phyloP scores from a whole-genome alignment of 2,329 filamentous ascomycete genomes.

The Monosporascus sp. region DNA sequence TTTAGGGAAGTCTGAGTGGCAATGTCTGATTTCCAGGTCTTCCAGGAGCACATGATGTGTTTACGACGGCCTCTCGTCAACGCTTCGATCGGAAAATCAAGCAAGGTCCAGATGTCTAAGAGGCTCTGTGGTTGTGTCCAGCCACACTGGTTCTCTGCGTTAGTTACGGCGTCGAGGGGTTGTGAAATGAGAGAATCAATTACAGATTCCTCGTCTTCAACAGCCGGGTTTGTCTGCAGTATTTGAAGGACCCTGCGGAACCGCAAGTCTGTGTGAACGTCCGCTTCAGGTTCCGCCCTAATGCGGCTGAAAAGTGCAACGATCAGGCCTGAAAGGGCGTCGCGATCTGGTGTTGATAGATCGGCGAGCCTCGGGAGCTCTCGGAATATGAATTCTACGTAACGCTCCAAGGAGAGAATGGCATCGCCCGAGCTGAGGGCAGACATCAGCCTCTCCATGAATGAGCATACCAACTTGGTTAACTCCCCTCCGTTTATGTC shows the following conservation, averaged over 20 bases:
- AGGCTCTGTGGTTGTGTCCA: constrained; percentile 20
- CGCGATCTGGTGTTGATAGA: constrained; percentile 14
- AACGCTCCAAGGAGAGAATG: constrained; percentile 9
- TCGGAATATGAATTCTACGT: constrained; percentile 20
- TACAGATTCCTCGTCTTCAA: constrained; percentile 21
- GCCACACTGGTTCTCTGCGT: constrained; percentile 11
- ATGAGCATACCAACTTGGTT: constrained; percentile 16
- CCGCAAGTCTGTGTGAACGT: constrained; percentile 2
- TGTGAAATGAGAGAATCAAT: constrained; percentile 20
- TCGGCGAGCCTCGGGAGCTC: constrained; percentile 19
- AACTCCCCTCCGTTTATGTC: constrained; percentile 21
- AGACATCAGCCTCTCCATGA: constrained; percentile 16
- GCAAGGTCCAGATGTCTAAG: constrained; percentile 15
- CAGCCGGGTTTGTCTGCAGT: constrained; percentile 20
- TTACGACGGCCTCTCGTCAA: constrained; percentile 27
- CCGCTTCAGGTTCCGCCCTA: constrained; percentile 5
- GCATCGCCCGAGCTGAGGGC: constrained; percentile 10
- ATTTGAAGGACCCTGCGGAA: constrained; percentile 8
- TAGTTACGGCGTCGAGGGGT: constrained; percentile 18
- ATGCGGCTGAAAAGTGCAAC: constrained; percentile 16
- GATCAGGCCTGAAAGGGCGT: constrained; percentile 14
- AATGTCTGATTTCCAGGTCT: constrained; percentile 18
- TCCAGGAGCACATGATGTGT: constrained; percentile 27
- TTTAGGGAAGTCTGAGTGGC: constrained; percentile 13
- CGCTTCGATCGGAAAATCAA: constrained; percentile 22